These are phyloP conservation scores for Xylariomycetidae sp. DNA, from an alignment of 2,329 filamentous ascomycete genomes.

Conservation along the genomic window DNA sequence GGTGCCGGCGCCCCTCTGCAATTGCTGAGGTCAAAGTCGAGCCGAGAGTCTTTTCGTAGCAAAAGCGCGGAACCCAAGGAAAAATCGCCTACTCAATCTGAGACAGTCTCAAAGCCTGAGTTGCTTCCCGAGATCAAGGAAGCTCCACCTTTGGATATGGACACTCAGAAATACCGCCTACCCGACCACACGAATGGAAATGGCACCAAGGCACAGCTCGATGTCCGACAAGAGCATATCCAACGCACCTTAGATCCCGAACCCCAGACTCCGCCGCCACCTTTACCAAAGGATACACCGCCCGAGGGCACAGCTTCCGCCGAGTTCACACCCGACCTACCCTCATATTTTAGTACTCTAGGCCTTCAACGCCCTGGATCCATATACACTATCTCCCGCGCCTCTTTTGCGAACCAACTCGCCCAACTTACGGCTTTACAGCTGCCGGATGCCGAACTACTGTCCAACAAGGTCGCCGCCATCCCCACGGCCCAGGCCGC, in stretches of 20 bases:
- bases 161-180: constrained; percentile 70
- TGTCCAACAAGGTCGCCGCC: constrained; percentile 77
- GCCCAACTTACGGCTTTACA: constrained; percentile 87
- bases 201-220: constrained; percentile 58
- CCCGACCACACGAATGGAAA: constrained; percentile 67
- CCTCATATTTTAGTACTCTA: constrained; percentile 63
- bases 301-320: constrained; percentile 33
- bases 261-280: constrained; percentile 32
- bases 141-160: constrained; percentile 54
- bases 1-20: constrained; percentile 53
- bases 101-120: constrained; percentile 23
- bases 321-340: constrained; percentile 46
- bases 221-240: constrained; percentile 54
- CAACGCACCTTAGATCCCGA: constrained; percentile 41
- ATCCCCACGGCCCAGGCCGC: constrained; percentile 84
- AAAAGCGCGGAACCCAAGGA: constrained; percentile 2
- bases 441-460: constrained; percentile 76
- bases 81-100: constrained; percentile 8
- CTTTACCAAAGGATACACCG: constrained; percentile 50
- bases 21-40: constrained; percentile 25
- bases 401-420: constrained; percentile 89
- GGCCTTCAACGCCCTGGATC: constrained; percentile 70
- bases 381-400: constrained; percentile 87
- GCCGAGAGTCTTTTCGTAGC: constrained; percentile 23
- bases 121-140: constrained; percentile 49